These are phyloP conservation scores for Alternaria ethzedia DNA, from an alignment of 2,329 filamentous ascomycete genomes.

Conservation along the genomic window DNA sequence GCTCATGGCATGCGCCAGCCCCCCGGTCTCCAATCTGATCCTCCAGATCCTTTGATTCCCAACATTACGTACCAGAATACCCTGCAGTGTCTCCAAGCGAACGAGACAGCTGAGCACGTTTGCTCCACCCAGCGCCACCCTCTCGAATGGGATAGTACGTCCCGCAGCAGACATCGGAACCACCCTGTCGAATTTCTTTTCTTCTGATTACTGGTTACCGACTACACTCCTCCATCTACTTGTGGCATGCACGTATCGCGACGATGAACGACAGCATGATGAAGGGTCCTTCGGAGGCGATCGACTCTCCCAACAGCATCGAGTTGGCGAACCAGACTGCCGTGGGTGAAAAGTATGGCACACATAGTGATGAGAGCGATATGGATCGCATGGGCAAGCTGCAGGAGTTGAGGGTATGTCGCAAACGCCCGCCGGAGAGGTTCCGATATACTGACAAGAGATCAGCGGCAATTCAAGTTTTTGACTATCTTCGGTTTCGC, in stretches of 20 bases:
- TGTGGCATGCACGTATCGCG: background rate
- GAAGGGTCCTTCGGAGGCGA: constrained; percentile 2
- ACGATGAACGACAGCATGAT: background rate
- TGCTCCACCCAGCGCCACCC: background rate
- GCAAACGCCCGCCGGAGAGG: background rate
- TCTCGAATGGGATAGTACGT: background rate
- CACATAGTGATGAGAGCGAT: constrained; percentile 15
- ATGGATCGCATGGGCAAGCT: constrained; percentile 30
- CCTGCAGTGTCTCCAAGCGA: background rate
- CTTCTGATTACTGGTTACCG: background rate
- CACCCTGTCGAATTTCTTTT: background rate
- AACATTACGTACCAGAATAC: background rate
- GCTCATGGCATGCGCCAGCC: background rate
- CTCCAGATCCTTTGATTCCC: background rate
- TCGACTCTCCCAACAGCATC: background rate
- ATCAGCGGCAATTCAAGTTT: constrained; percentile 21
- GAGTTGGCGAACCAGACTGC: background rate
- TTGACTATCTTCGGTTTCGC: constrained; percentile 20
- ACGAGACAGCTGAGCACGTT: background rate
- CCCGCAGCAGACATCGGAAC: background rate
- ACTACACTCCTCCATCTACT: background rate
- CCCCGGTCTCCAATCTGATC: background rate
- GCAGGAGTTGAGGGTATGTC: constrained; percentile 18
- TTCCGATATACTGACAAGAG: background rate
- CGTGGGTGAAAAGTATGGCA: constrained; percentile 4